These are phyloP conservation scores for Hymenotorrendiella dingleyae DNA, from an alignment of 2,329 filamentous ascomycete species.

Conservation along the genomic window DNA sequence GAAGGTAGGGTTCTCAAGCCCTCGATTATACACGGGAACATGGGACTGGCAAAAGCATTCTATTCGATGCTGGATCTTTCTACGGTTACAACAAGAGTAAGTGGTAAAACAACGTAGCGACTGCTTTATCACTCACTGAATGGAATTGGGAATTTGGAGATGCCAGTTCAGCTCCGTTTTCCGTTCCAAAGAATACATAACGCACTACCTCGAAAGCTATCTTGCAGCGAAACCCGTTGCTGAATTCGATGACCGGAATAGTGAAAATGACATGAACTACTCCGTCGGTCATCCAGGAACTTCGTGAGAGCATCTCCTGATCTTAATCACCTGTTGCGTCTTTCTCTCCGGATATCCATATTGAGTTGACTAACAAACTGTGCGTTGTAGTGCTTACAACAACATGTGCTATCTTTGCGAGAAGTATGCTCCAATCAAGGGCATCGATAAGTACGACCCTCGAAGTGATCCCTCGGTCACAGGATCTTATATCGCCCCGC, in stretches of 20 bases:
- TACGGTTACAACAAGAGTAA: not conserved
- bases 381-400: not conserved
- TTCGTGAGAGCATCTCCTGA: not conserved
- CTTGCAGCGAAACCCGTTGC: not conserved
- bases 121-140: too few species aligned
- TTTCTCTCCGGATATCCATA: too few species aligned
- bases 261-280: not conserved
- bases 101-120: too few species aligned
- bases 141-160: not conserved
- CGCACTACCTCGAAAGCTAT: not conserved
- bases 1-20: not conserved
- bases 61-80: not conserved
- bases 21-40: not conserved
- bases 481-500: not conserved
- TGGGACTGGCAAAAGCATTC: not conserved
- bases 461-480: not conserved
- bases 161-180: not conserved
- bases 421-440: not conserved
- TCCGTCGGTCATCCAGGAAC: not conserved
- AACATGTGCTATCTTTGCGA: not conserved
- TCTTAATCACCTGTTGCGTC: not conserved
- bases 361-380: not conserved
- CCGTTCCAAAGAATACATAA: not conserved
- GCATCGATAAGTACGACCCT: not conserved
- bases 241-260: not conserved